These are phyloP conservation scores for Gentiana macrophylla DNA, from an alignment of 257 asterid genomes.

Conservation along the genomic window DNA sequence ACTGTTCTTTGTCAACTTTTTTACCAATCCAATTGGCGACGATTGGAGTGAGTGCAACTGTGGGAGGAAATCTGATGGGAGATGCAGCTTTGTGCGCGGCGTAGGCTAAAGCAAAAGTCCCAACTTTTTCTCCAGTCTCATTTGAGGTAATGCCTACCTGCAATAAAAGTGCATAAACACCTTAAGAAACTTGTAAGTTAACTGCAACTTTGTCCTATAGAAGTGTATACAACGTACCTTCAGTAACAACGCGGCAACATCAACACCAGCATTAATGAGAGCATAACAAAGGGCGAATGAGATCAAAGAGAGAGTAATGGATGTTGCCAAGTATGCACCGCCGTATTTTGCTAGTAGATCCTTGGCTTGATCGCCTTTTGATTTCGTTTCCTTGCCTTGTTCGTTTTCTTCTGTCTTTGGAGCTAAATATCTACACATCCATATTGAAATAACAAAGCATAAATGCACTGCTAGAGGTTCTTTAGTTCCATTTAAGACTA, in stretches of 20 bases:
- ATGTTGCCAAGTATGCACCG: constrained; percentile 93
- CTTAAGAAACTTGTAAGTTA: constrained; percentile 5
- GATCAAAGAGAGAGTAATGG: constrained; percentile 82
- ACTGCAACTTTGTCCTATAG: neutral
- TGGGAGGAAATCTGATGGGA: constrained; percentile 92
- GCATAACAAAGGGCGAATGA: constrained; percentile 76
- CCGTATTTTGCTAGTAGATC: constrained; percentile 87
- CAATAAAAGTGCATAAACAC: constrained; percentile 7
- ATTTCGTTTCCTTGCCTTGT: constrained; percentile 33
- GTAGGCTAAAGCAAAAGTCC: constrained; percentile 89
- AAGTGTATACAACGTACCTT: constrained; percentile 26
- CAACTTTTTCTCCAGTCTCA: constrained; percentile 84
- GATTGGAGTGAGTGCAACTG: constrained; percentile 87
- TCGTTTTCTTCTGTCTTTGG: constrained; percentile 43
- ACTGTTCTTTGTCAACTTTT: constrained; percentile 60
- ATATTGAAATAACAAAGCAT: neutral
- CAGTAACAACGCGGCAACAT: constrained; percentile 63
- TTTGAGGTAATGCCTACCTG: constrained; percentile 66
- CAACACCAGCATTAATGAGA: constrained; percentile 72
- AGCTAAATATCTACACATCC: constrained; percentile 55
- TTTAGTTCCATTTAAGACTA: neutral
- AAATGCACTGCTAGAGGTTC: neutral
- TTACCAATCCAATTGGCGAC: constrained; percentile 92
- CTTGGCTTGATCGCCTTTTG: constrained; percentile 84
- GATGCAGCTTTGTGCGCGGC: constrained; percentile 99